phyloP scores from a whole-genome alignment of 768 basidiomycete species.

The Scleroderma citrinum region DNA sequence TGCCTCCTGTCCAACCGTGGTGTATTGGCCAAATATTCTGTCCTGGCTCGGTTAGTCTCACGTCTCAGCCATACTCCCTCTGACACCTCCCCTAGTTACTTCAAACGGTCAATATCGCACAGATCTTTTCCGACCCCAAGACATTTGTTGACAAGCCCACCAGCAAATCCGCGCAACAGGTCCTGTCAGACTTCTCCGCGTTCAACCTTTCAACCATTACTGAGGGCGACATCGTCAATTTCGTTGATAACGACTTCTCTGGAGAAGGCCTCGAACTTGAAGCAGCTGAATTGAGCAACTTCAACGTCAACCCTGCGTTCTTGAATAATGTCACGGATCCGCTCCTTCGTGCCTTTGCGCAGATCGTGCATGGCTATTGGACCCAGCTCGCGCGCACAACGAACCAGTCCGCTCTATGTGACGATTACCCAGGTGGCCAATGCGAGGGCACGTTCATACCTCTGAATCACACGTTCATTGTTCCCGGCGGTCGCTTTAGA shows the following conservation, averaged over 20 bases:
- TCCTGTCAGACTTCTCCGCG: constrained; percentile 60
- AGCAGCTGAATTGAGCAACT: constrained; percentile 53
- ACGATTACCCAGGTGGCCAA: constrained; percentile 34
- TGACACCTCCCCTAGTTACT: constrained; percentile 46
- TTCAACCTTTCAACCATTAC: constrained; percentile 40
- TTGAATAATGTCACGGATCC: constrained; percentile 65
- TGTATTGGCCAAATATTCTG: constrained; percentile 77
- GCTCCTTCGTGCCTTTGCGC: constrained; percentile 62
- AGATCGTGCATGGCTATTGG: constrained; percentile 87
- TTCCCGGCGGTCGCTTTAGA: constrained; percentile 83
- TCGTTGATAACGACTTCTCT: constrained; percentile 68
- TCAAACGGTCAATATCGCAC: constrained; percentile 80
- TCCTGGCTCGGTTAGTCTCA: constrained; percentile 54
- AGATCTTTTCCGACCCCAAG: constrained; percentile 74
- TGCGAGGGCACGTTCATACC: constrained; percentile 89
- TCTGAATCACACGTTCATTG: constrained; percentile 85
- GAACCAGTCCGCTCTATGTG: constrained; percentile 63
- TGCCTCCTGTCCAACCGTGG: constrained; percentile 72
- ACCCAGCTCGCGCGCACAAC: constrained; percentile 69
- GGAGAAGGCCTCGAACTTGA: constrained; percentile 86
- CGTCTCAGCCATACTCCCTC: neutral
- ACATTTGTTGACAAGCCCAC: constrained; percentile 92
- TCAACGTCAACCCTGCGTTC: constrained; percentile 59
- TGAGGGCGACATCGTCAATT: constrained; percentile 57
- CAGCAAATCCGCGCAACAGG: constrained; percentile 52